These are phyloP conservation scores for Colletotrichum echinochloae DNA, from an alignment of 2,329 filamentous ascomycete species.

Conservation along the genomic window DNA sequence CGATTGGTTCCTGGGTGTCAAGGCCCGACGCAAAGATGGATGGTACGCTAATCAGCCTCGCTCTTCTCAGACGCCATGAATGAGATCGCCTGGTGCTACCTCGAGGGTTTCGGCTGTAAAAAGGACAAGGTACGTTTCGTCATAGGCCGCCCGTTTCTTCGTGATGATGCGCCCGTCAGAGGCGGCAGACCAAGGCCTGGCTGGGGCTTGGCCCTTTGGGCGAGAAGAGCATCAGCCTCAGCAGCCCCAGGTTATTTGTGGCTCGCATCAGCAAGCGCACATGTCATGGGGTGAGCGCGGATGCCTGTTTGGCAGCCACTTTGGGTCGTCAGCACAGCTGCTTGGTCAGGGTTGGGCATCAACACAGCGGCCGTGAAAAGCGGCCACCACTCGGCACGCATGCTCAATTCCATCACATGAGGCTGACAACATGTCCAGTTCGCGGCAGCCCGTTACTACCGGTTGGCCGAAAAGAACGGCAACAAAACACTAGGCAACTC, in stretches of 20 bases:
- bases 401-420: slow-evolving; percentile 54
- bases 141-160: slow-evolving; percentile 45
- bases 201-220: slow-evolving; percentile 5
- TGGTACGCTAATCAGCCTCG: slow-evolving; percentile 37
- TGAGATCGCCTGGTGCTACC: slow-evolving; percentile 94
- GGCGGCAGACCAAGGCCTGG: slow-evolving; percentile 5
- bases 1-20: slow-evolving; percentile 12
- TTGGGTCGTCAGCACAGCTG: slow-evolving; percentile 9
- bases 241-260: slow-evolving; percentile 6
- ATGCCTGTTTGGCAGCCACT: not conserved
- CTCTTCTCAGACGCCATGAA: slow-evolving; percentile 86
- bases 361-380: slow-evolving; percentile 48
- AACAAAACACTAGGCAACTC: slow-evolving; percentile 93
- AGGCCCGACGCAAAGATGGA: slow-evolving; percentile 23
- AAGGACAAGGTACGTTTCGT: slow-evolving; percentile 90
- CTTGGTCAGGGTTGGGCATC: slow-evolving; percentile 54
- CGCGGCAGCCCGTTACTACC: slow-evolving; percentile 88
- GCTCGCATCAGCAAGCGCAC: slow-evolving; percentile 22
- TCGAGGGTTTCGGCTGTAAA: slow-evolving; percentile 95
- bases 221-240: slow-evolving; percentile 30
- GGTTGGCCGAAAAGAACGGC: slow-evolving; percentile 88
- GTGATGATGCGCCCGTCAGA: slow-evolving; percentile 19
- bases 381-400: slow-evolving; percentile 36
- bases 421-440: slow-evolving; percentile 71
- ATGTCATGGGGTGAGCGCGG: slow-evolving; percentile 38